A percentile compares a stretch with the other conserved stretches of the same genome.
phyloP scores from a whole-genome alignment of 2,329 filamentous ascomycete genomes.

The Cercospora canescens region DNA sequence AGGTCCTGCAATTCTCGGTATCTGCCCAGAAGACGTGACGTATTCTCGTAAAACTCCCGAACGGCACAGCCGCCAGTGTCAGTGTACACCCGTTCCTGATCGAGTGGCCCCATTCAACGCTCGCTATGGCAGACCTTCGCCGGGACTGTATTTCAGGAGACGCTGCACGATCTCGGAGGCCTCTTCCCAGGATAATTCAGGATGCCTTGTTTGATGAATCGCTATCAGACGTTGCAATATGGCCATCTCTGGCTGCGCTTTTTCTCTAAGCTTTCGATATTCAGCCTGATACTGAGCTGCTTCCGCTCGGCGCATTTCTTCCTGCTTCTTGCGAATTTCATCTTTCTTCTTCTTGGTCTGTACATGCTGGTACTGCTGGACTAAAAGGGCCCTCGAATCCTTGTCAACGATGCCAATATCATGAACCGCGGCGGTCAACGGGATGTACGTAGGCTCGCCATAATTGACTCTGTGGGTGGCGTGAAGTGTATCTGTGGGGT shows the following conservation, averaged over 20 bases:
- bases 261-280: background rate
- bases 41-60: background rate
- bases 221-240: background rate
- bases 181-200: background rate
- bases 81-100: background rate
- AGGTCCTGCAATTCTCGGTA: background rate
- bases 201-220: background rate
- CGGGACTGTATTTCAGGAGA: background rate
- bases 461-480: slow-evolving; percentile 6
- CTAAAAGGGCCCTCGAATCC: background rate
- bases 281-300: background rate
- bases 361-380: background rate
- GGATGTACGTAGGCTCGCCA: background rate
- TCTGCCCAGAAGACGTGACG: background rate
- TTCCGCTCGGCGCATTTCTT: background rate
- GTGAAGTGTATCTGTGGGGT: background rate
- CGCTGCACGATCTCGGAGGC: background rate
- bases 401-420: background rate
- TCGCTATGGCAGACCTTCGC: background rate
- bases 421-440: background rate
- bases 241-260: background rate
- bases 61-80: background rate
- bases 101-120: too few relatives aligned
- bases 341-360: background rate
- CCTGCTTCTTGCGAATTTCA: background rate